A percentile compares a stretch with the other conserved stretches of the same genome.
phyloP scores from a whole-genome alignment of 2,329 filamentous ascomycete species.

The Chaetomiaceae sp. region DNA sequence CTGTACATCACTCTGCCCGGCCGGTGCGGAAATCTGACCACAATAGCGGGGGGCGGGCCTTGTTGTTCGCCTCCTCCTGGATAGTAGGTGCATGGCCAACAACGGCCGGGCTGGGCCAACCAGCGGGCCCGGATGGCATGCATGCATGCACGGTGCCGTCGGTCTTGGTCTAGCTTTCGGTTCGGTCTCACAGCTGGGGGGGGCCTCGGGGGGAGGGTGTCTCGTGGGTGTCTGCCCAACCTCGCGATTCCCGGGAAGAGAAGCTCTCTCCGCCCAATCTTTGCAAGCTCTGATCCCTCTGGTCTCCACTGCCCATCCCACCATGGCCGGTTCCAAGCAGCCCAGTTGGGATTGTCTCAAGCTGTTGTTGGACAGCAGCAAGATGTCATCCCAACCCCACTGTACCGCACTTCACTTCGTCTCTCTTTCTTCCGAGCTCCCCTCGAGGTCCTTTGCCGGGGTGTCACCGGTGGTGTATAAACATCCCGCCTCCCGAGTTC shows the following conservation, averaged over 20 bases:
- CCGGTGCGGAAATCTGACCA: not conserved
- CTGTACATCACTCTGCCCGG: too few species aligned
- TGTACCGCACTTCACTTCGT: slow-evolving; percentile 1
- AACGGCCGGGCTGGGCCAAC: slow-evolving; percentile 11
- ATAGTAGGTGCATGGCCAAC: slow-evolving; percentile 14
- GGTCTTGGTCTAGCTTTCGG: slow-evolving; percentile 4
- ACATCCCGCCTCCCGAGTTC: slow-evolving; percentile 19
- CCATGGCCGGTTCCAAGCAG: slow-evolving; percentile 16
- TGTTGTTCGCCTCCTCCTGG: slow-evolving; percentile 14
- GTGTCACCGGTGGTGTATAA: slow-evolving; percentile 21
- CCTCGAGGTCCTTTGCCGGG: not conserved
- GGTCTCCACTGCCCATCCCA: slow-evolving; percentile 14
- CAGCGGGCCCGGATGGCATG: not conserved
- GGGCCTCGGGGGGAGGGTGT: too few species aligned
- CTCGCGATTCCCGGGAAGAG: slow-evolving; percentile 13
- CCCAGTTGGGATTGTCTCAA: slow-evolving; percentile 18
- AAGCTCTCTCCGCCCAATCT: slow-evolving; percentile 10
- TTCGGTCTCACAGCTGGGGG: slow-evolving; percentile 15
- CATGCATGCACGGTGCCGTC: slow-evolving; percentile 12
- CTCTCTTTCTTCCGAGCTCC: too few species aligned
- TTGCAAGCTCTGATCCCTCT: slow-evolving; percentile 3
- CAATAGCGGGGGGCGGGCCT: not conserved
- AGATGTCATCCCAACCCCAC: slow-evolving; percentile 18
- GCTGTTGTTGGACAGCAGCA: slow-evolving; percentile 19
- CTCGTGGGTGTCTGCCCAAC: slow-evolving; percentile 21